Evolutionary conservation across 177 flowering plant species (phyloP).

Genomic region (Vitis hybrid): DNA sequence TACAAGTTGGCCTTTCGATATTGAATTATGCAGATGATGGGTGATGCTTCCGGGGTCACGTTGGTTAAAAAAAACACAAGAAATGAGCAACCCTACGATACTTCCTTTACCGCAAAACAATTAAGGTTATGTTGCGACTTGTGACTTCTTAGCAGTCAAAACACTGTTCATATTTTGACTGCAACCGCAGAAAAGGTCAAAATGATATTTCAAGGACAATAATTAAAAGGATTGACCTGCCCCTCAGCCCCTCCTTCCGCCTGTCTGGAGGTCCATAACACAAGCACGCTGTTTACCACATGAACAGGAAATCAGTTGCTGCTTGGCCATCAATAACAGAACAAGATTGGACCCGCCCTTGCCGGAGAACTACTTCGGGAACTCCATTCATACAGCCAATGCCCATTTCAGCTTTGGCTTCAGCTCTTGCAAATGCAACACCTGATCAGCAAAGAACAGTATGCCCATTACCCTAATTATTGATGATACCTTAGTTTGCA

Average conservation of each 20-base stretch:
- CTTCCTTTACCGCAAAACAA: no score
- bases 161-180: neutral
- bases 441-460: constrained; percentile 97
- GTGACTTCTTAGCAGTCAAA: constrained; percentile 8
- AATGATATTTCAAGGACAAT: no score
- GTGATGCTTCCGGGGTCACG: no score
- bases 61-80: no score
- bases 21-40: no score
- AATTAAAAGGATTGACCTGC: no score
- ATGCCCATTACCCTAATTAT: constrained; percentile 3
- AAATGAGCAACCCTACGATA: no score
- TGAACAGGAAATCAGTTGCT: constrained; percentile 37
- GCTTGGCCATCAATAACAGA: constrained; percentile 43
- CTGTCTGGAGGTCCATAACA: constrained; percentile 49
- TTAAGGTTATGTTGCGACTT: no score
- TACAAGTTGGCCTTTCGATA: no score
- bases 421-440: constrained; percentile 86
- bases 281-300: constrained; percentile 29
- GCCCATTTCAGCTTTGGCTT: constrained; percentile 64
- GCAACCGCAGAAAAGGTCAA: neutral
- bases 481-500: neutral
- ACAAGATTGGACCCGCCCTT: constrained; percentile 53
- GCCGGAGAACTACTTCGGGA: constrained; percentile 51
- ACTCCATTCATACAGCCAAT: constrained; percentile 44
- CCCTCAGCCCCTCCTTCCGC: constrained; percentile 46